phyloP scores from a whole-genome alignment of 148 eudicot genomes.

The Fallopia convolvulus region DNA sequence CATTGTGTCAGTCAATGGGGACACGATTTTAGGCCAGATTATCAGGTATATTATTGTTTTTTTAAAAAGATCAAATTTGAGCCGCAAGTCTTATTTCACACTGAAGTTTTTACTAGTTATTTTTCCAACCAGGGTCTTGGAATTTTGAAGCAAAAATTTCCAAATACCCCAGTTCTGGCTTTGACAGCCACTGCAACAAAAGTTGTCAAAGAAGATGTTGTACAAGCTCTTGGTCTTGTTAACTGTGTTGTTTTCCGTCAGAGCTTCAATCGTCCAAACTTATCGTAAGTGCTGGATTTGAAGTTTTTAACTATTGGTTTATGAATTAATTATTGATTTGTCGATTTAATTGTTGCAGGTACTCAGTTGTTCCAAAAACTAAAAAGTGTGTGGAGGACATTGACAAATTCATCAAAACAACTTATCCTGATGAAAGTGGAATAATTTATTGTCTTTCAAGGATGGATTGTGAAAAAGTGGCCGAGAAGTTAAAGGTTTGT shows the following conservation, averaged over 20 bases:
- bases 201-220: conserved; percentile 98
- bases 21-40: conserved; percentile 99
- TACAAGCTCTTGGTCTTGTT: conserved; percentile 95
- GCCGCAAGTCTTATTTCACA: neutral
- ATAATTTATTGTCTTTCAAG: conserved; percentile 96
- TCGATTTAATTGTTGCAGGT: conserved; percentile 39
- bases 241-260: conserved; percentile 89
- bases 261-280: conserved; percentile 95
- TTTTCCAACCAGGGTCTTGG: conserved; percentile 68
- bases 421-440: conserved; percentile 84
- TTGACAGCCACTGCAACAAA: conserved; percentile 97
- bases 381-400: conserved; percentile 92
- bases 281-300: conserved; percentile 40
- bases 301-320: neutral
- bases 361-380: conserved; percentile 85
- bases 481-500: conserved; percentile 78
- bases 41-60: conserved; percentile 51
- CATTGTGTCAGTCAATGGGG: conserved; percentile 99
- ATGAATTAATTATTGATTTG: neutral
- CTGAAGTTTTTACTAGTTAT: neutral
- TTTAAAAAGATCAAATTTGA: neutral
- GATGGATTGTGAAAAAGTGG: conserved; percentile 96
- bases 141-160: conserved; percentile 84
- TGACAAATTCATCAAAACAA: conserved; percentile 57
- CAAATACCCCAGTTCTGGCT: conserved; percentile 81